Evolutionary conservation across 371 early-diverging fungal species (phyloP).

Genomic region (Mortierella sp.): DNA sequence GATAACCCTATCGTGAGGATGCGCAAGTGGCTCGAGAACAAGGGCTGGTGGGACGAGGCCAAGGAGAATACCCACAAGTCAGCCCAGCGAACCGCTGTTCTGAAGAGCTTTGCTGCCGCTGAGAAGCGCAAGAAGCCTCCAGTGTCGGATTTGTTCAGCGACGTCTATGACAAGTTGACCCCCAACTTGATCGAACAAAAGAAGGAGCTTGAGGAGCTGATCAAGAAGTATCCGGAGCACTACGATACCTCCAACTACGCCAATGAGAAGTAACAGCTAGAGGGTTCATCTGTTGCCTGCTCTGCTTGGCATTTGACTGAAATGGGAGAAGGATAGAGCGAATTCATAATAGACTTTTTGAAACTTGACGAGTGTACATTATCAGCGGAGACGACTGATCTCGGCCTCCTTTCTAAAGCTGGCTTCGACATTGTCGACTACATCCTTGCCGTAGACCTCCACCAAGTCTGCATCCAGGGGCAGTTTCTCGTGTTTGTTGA

Average conservation of each 20-base stretch:
- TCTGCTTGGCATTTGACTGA: too few species aligned
- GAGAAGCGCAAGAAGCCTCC: slow-evolving; percentile 92
- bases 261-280: slow-evolving; percentile 34
- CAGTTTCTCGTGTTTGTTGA: slow-evolving; percentile 34
- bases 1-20: slow-evolving; percentile 93
- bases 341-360: too few species aligned
- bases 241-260: slow-evolving; percentile 63
- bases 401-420: slow-evolving; percentile 43
- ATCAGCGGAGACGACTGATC: slow-evolving; percentile 40
- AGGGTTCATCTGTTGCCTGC: too few species aligned
- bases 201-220: slow-evolving; percentile 78
- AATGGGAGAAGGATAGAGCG: too few species aligned
- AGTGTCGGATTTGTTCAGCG: slow-evolving; percentile 85
- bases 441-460: slow-evolving; percentile 37
- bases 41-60: slow-evolving; percentile 87
- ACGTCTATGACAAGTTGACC: slow-evolving; percentile 92
- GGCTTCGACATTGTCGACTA: slow-evolving; percentile 31
- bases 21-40: slow-evolving; percentile 87
- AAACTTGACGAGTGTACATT: not conserved
- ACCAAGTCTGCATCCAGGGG: slow-evolving; percentile 32
- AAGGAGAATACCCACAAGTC: slow-evolving; percentile 76
- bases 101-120: slow-evolving; percentile 83
- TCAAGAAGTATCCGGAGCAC: slow-evolving; percentile 90
- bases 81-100: slow-evolving; percentile 71
- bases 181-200: slow-evolving; percentile 81